These are phyloP conservation scores for Taphrina populina DNA, from an alignment of 1,139 yeast species.

Conservation along the genomic window DNA sequence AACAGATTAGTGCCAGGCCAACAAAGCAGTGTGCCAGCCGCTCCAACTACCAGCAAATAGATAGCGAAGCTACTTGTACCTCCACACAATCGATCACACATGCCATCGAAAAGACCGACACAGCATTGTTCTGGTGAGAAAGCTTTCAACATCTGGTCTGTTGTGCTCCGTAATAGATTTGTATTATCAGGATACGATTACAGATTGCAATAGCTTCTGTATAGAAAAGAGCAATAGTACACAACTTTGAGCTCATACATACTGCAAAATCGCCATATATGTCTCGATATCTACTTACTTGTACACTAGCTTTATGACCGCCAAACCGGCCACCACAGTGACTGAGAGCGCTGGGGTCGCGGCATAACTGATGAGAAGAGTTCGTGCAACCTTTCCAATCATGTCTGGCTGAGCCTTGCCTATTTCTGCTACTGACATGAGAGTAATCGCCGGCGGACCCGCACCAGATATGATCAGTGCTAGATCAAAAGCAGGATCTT, in stretches of 20 bases:
- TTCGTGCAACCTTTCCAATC: conserved; percentile 17
- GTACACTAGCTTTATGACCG: conserved; percentile 3
- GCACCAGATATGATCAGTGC: conserved; percentile 18
- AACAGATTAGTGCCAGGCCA: no score
- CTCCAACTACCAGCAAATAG: no score
- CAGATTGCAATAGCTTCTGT: no score
- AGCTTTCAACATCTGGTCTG: no score
- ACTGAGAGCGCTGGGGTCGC: conserved; percentile 13
- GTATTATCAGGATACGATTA: no score
- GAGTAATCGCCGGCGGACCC: conserved; percentile 16
- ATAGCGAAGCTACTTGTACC: no score
- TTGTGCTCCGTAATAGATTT: no score
- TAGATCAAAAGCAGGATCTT: conserved; percentile 7
- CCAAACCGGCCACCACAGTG: conserved; percentile 13
- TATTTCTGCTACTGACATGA: conserved; percentile 13
- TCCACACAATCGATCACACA: no score
- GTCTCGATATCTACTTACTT: not conserved
- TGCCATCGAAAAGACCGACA: no score
- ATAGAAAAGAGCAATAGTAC: no score
- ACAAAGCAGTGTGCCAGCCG: no score
- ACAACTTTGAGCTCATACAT: not conserved
- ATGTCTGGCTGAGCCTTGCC: conserved; percentile 10
- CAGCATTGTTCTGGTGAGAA: no score
- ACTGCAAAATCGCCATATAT: not conserved
- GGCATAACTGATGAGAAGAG: conserved; percentile 7